phyloP scores from a whole-genome alignment of 805 yeast genomes.

The Saccharomycopsis sp. region DNA sequence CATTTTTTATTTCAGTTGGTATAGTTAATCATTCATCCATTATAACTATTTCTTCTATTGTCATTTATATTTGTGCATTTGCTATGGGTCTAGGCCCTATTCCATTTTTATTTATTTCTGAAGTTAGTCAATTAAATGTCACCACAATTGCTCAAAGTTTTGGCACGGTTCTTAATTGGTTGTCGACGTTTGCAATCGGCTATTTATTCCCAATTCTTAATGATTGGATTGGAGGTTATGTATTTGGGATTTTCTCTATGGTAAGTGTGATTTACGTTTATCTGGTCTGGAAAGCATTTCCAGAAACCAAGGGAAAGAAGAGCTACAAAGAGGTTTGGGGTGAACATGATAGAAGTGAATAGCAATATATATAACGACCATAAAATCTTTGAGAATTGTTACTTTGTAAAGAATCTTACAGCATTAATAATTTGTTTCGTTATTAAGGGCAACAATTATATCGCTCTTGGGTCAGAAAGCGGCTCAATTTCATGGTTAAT shows the following conservation, averaged over 20 bases:
- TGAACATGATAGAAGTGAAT: no score
- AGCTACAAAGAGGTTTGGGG: slow-evolving; percentile 68
- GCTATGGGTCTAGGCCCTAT: slow-evolving; percentile 95
- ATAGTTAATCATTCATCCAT: slow-evolving; percentile 42
- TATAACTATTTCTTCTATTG: slow-evolving; percentile 55
- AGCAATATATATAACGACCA: no score
- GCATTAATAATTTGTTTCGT: no score
- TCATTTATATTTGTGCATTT: slow-evolving; percentile 72
- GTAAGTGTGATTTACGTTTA: slow-evolving; percentile 44
- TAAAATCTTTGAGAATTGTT: no score
- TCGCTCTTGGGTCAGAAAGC: no score
- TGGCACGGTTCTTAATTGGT: slow-evolving; percentile 89
- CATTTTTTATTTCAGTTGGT: slow-evolving; percentile 61
- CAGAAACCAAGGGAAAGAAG: slow-evolving; percentile 68
- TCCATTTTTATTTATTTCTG: slow-evolving; percentile 83
- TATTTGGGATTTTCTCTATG: slow-evolving; percentile 63
- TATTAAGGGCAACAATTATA: no score
- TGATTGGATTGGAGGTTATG: slow-evolving; percentile 63
- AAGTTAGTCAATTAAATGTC: slow-evolving; percentile 76
- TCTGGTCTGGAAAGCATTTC: slow-evolving; percentile 45
- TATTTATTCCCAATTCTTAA: slow-evolving; percentile 71
- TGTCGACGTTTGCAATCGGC: slow-evolving; percentile 79
- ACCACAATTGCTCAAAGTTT: slow-evolving; percentile 86
- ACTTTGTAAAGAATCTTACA: no score
- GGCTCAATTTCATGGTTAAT: no score